phyloP scores from a whole-genome alignment of 2,329 filamentous ascomycete genomes.

The Daldinia sp. region DNA sequence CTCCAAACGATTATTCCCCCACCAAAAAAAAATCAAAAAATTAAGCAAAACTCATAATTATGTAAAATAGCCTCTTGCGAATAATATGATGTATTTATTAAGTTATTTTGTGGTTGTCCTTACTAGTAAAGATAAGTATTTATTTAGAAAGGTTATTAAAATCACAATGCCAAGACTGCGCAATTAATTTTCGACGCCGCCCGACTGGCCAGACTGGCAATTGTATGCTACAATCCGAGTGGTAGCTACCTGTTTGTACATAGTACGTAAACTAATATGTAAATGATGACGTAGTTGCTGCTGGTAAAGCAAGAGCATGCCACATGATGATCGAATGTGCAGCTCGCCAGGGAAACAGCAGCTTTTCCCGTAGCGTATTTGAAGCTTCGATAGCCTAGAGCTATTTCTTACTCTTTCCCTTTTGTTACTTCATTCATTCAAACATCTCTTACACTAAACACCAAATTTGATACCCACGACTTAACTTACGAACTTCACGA shows the following conservation, averaged over 20 bases:
- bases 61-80: too few species aligned
- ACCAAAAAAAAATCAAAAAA: too few species aligned
- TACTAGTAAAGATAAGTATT: too few species aligned
- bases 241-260: conserved; percentile 27
- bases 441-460: conserved; percentile 6
- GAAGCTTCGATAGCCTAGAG: conserved; percentile 36
- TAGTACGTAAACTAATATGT: conserved; percentile 23
- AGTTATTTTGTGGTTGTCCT: too few species aligned
- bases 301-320: conserved; percentile 31
- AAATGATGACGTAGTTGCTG: conserved; percentile 43
- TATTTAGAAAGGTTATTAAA: too few species aligned
- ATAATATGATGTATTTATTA: too few species aligned
- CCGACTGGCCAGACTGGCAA: neutral
- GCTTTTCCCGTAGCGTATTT: conserved; percentile 36
- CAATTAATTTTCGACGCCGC: too few species aligned
- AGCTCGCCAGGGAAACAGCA: conserved; percentile 34
- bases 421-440: conserved; percentile 19
- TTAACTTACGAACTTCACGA: neutral
- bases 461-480: neutral
- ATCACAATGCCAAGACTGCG: too few species aligned
- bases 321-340: conserved; percentile 43
- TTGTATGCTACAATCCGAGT: conserved; percentile 17
- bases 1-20: too few species aligned
- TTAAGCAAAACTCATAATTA: too few species aligned
- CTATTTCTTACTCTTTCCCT: conserved; percentile 17